Evolutionary conservation across 129 eudicot genomes (phyloP), one percentile per base, ranked within the genome.

Genomic region (Smallanthus sonchifolius): DNA sequence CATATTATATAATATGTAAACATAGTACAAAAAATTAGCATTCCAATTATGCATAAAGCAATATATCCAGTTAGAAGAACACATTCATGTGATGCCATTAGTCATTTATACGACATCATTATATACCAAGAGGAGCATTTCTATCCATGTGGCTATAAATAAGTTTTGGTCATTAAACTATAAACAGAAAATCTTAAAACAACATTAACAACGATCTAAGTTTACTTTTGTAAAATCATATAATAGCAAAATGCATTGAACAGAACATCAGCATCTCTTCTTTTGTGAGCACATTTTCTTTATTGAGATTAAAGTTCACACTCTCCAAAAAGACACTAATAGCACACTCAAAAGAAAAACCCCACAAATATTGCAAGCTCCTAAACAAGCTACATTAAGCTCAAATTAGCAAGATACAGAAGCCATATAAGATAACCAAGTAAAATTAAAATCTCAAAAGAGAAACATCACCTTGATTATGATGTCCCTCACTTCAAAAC

Each of bases 401-500:
- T 49, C 42, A 76, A 54, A 54, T 66, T 40, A 70, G 39, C 45
- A 72, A 59, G 13, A 72, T 13, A 72, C 66, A 72, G 37, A 38
- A 55, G 68, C 47, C 57, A 34, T 55, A 66, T 10, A 45, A 60
- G 42, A 66, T 54, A 36, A 28, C 14, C 15, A 6, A 43, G 28
- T 3, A 34, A 35, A 34, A 45, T 28, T 14, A 30, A 51, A 17
- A 15, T 37, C 37, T 43, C 40, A 69, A 44, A n/a, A 24, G 10
- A 63, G 49, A 72, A 28, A 30, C 39, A 51, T 79, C 73, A 88
- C 97, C 95, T 91, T 91, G 56, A 91, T 91, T 28, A 79, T 70
- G 59, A 94, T 67, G 77, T 94, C 98, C 62, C 93, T 86, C 34
- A 83, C 98, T 81, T 94, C 98, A 69, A 86, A 94, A 69, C 62